Evolutionary conservation across 1,139 yeast genomes (phyloP).

Genomic region (Debaryomyces subglobosus): DNA sequence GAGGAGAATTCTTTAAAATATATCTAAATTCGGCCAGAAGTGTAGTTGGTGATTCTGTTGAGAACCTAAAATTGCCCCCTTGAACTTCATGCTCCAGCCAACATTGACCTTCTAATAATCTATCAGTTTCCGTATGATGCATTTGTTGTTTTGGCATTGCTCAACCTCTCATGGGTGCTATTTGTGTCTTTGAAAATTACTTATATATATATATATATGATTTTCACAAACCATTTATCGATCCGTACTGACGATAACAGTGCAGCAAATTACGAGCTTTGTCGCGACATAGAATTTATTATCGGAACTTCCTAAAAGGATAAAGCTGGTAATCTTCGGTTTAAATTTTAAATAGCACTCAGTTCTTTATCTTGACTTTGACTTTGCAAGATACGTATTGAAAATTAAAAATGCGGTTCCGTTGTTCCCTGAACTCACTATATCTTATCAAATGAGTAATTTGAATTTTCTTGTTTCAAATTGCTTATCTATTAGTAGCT

Average conservation of each 20-base stretch:
- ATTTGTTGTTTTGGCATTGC: background rate
- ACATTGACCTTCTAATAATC: background rate
- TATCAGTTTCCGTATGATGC: background rate
- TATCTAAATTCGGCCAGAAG: background rate
- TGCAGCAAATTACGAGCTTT: background rate
- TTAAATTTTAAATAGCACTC: too few species aligned
- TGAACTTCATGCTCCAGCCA: background rate
- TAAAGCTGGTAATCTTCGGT: background rate
- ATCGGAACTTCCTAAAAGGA: slow-evolving; percentile 1
- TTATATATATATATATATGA: too few species aligned
- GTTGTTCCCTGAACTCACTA: too few species aligned
- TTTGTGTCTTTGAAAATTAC: too few species aligned
- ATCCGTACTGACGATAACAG: too few species aligned
- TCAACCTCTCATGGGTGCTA: background rate
- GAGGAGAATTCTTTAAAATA: background rate
- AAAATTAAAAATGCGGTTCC: too few species aligned
- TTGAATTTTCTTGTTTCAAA: too few species aligned
- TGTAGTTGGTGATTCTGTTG: background rate
- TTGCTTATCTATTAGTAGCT: too few species aligned
- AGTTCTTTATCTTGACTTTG: too few species aligned
- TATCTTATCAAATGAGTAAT: too few species aligned
- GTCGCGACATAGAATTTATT: background rate
- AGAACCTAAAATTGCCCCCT: background rate
- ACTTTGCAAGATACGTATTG: too few species aligned
- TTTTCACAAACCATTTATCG: too few species aligned